phyloP scores from a whole-genome alignment of 1,284 basidiomycete species.

The Golubevia sp. region DNA sequence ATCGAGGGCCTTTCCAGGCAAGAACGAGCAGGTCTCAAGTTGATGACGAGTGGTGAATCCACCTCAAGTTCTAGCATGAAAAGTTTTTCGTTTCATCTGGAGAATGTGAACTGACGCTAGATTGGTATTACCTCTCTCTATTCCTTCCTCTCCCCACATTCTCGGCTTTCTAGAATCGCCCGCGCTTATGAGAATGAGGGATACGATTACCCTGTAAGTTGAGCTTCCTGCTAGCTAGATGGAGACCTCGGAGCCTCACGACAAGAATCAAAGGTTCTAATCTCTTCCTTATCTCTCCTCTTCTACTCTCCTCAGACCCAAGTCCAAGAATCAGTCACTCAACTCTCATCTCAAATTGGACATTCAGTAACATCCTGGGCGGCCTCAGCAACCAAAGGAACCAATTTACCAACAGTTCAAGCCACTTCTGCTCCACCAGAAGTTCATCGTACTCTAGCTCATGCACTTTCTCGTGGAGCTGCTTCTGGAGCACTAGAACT shows the following conservation, averaged over 20 bases:
- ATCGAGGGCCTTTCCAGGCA: no score
- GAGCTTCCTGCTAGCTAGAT: no score
- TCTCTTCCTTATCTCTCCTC: background rate
- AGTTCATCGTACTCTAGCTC: constrained; percentile 82
- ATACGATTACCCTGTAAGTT: constrained; percentile 49
- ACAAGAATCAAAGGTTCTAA: constrained; percentile 7
- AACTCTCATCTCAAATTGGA: constrained; percentile 68
- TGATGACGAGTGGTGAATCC: no score
- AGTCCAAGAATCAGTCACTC: constrained; percentile 66
- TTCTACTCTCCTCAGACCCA: constrained; percentile 33
- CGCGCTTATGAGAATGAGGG: constrained; percentile 48
- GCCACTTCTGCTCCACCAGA: constrained; percentile 66
- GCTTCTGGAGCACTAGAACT: constrained; percentile 71
- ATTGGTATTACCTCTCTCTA: no score
- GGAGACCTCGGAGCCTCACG: no score
- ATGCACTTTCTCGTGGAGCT: constrained; percentile 85
- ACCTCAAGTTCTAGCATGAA: no score
- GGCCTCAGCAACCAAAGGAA: constrained; percentile 81
- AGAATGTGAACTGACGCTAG: no score
- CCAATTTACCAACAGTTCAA: constrained; percentile 72
- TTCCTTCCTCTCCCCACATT: background rate
- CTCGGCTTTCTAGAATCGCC: constrained; percentile 9
- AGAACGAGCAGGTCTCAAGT: no score
- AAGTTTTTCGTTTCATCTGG: no score
- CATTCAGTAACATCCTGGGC: constrained; percentile 83